phyloP scores from a whole-genome alignment of 2,329 filamentous ascomycete genomes.

The Penicillium expansum region DNA sequence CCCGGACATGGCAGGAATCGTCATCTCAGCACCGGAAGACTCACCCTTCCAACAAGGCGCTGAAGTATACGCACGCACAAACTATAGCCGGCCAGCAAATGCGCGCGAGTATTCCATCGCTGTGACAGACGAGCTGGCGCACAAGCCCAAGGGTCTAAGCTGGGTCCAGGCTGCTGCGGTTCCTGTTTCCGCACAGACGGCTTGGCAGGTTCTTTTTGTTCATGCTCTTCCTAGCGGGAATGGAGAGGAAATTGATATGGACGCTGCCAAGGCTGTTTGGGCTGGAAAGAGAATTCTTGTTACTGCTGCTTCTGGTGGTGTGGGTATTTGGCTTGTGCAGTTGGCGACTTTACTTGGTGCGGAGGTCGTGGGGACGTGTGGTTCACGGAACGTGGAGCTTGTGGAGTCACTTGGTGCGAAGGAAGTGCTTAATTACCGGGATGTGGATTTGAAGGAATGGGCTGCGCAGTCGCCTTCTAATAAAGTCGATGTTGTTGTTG shows the following conservation, averaged over 20 bases:
- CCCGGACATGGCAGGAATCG: slow-evolving; percentile 43
- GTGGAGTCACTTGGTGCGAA: slow-evolving; percentile 43
- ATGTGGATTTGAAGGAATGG: background rate
- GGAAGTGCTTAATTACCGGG: slow-evolving; percentile 43
- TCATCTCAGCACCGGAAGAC: slow-evolving; percentile 35
- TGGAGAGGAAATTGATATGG: slow-evolving; percentile 20
- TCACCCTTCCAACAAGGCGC: slow-evolving; percentile 38
- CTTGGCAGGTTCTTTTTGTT: slow-evolving; percentile 47
- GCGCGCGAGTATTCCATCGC: slow-evolving; percentile 40
- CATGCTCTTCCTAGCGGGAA: slow-evolving; percentile 26
- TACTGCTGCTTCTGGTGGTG: slow-evolving; percentile 46
- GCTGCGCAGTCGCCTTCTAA: slow-evolving; percentile 16
- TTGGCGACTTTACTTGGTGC: slow-evolving; percentile 26
- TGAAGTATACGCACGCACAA: slow-evolving; percentile 41
- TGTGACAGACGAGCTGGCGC: slow-evolving; percentile 37
- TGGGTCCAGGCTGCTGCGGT: slow-evolving; percentile 41
- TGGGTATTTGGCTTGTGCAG: slow-evolving; percentile 47
- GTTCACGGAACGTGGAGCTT: slow-evolving; percentile 39
- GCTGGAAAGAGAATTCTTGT: slow-evolving; percentile 43
- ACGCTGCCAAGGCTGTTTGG: slow-evolving; percentile 1
- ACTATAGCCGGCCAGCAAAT: slow-evolving; percentile 37
- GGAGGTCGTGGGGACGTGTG: slow-evolving; percentile 43
- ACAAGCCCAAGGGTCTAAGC: slow-evolving; percentile 34
- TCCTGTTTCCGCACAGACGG: slow-evolving; percentile 43
- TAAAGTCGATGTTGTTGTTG: slow-evolving; percentile 46